These are phyloP conservation scores for Penstemon davidsonii DNA, from an alignment of 257 asterid genomes.

Conservation along the genomic window DNA sequence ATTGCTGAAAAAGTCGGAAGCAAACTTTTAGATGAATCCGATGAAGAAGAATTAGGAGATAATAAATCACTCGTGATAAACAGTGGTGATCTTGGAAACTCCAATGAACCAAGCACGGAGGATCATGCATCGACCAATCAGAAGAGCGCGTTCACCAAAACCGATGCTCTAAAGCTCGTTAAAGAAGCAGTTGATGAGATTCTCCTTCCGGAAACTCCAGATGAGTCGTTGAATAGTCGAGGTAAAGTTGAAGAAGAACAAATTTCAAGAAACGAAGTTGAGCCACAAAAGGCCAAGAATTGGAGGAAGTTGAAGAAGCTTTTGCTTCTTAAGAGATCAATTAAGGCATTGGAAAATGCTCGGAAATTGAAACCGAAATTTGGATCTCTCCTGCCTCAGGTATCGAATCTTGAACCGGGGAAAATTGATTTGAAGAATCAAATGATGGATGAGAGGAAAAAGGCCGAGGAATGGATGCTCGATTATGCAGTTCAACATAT, in stretches of 20 bases:
- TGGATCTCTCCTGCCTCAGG: constrained; percentile 27
- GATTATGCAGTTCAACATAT: constrained; percentile 87
- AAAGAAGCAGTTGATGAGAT: constrained; percentile 90
- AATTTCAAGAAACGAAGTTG: constrained; percentile 17
- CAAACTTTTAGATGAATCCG: constrained; percentile 68
- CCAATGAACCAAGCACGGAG: constrained; percentile 20
- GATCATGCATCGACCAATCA: constrained; percentile 23
- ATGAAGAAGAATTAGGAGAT: constrained; percentile 50
- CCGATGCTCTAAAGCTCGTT: constrained; percentile 71
- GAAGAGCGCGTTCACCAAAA: constrained; percentile 54
- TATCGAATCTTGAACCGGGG: constrained; percentile 39
- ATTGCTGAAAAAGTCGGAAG: constrained; percentile 73
- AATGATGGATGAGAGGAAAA: constrained; percentile 71
- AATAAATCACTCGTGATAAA: constrained; percentile 19
- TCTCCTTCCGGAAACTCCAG: constrained; percentile 64
- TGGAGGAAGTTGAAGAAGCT: constrained; percentile 83
- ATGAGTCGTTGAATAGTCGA: constrained; percentile 46
- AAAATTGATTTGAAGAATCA: constrained; percentile 63
- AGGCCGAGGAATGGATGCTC: constrained; percentile 96
- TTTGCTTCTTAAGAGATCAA: constrained; percentile 70
- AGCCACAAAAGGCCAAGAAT: constrained; percentile 49
- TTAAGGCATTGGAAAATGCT: constrained; percentile 73
- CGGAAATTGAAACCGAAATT: constrained; percentile 39
- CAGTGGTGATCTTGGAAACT: constrained; percentile 3
- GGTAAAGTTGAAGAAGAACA: constrained; percentile 22